Percentiles rank a stretch among this genome's conserved stretches.
Conservation (phyloP, 495 filamentous ascomycete genomes). For the Filosporella fistucella region DNA sequence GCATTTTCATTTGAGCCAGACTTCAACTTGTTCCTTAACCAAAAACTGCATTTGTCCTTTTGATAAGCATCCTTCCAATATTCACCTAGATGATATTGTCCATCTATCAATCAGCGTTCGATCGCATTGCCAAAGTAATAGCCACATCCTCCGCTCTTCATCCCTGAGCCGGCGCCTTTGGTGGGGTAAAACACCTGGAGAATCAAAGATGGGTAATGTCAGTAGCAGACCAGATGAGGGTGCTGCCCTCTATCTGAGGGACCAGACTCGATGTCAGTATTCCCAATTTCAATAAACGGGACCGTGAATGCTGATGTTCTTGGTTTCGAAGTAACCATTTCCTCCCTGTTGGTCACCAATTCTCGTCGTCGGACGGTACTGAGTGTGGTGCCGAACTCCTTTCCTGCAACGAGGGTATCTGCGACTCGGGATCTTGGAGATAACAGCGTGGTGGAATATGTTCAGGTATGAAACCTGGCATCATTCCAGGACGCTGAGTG, state of each 20-base stretch:
- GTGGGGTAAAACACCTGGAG: conserved; percentile 21
- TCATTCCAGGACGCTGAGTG: neutral
- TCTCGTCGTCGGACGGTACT: conserved; percentile 67
- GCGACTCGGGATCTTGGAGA: conserved; percentile 75
- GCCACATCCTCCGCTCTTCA: neutral
- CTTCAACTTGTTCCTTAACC: no score
- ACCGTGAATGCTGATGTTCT: conserved; percentile 3
- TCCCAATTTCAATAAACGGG: neutral
- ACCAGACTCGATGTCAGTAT: conserved; percentile 78
- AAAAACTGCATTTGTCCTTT: conserved; percentile 21
- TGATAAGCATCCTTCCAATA: conserved; percentile 14
- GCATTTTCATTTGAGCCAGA: no score
- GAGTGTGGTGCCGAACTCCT: conserved; percentile 81
- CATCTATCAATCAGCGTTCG: conserved; percentile 11
- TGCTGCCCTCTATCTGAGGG: conserved; percentile 75
- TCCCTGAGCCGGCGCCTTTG: conserved; percentile 8
- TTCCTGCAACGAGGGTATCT: conserved; percentile 74
- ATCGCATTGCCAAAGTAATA: conserved; percentile 8
- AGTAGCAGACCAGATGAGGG: conserved; percentile 88
- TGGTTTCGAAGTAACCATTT: conserved; percentile 68
- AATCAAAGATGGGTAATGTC: conserved; percentile 94
- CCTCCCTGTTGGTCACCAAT: conserved; percentile 74
- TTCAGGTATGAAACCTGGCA: conserved; percentile 65
- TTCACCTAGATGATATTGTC: conserved; percentile 21
- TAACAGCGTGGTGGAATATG: conserved; percentile 74